Evolutionary conservation across 2,329 filamentous ascomycete genomes (phyloP), one percentile per base, ranked within the genome.

Genomic region (Pyrenochaeta sp.): DNA sequence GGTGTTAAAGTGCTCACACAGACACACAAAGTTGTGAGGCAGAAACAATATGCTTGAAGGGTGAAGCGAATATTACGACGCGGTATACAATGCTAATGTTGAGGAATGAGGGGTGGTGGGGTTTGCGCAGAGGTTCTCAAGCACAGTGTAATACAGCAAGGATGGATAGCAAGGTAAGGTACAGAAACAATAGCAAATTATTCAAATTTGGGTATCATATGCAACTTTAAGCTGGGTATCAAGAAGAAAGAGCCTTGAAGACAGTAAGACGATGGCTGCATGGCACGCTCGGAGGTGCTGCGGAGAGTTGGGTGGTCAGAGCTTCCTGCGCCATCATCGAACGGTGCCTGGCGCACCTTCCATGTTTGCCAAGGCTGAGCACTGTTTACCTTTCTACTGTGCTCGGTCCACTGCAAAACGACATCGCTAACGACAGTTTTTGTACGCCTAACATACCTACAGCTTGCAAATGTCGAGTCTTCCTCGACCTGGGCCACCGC

Each of bases 391-490:
- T 53, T 54, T 20, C 45, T 53, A 49, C 53, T 54, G 51, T 61
- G 49, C 51, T 32, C 47, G 41, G 54, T 49, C 56, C 56, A 58
- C 64, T 62, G 65, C 51, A 39, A 33, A 23, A 51, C 57, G 49
- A 52, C 48, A 53, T 45, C 43, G 51, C 54, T 55, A 58, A 57
- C 54, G 55, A 27, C 62, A 60, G 58, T 49, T 64, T 55, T 56
- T 43, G 50, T 27, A 49, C 61, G 33, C 57, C 23, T 56, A 47
- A 56, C 48, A 57, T 56, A 61, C 41, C 54, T 52, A 58, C 31
- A 52, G 31, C 29, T 55, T 33, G 54, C 56, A 37, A 47, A 87
- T 87, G 85, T 82, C 82, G 72, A 82, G 81, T 72, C 75, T 82
- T 56, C 78, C 81, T 61, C 79, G 84, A 72, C 78, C 82, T 73